Base-by-base conservation (phyloP, 2,329 filamentous ascomycete species). In the Myrmaecium sp. region DNA sequence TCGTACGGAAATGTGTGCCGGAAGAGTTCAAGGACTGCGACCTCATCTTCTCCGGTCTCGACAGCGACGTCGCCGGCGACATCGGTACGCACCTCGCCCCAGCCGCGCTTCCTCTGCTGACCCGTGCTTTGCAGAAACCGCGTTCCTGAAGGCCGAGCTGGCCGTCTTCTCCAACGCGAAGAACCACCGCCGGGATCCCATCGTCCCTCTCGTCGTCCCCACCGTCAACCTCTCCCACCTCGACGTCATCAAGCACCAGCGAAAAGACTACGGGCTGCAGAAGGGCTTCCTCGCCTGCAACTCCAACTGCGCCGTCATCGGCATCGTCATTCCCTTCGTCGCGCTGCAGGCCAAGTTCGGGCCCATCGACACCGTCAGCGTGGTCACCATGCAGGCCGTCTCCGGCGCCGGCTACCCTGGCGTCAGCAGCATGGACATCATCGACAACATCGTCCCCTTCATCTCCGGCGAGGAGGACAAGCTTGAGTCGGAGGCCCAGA, bases 81-180 rank as follows among this genome's bases (percentile, higher is more conserved):
- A 77, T 92, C 47, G 83, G 82, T 91, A 60, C 30, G 68, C 34
- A 23, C 9, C 24, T 20, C 6, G 2, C 2, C 16, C 15, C 17
- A 13, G 7, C 3, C 26, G 4, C 13, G 6, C 15, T 26, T n/a
- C 3, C 12, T 20, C 18, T 7, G 7, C 18, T 7, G 18, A 7
- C 13, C n/a, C 24, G 23, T 18, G 11, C 13, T 7, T 20, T 11
- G 6, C 42, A 84, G 84, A 95, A 55, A 80, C 80, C 68, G 79
- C 79, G 40, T 95, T 95, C 54, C 66, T 92, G 45, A 77, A 76
- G 47, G 75, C 82, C 33, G 74, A 93, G 46, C 71, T 94, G 27
- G 73, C 81, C 43, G 78, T 94, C 50, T 95, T 98, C 62, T 93
- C 83, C 43, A 98, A 95, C 54, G 84, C 89, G 27, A 94, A 94